phyloP scores from a whole-genome alignment of 2,329 filamentous ascomycete genomes.

The Epichloe gansuensis region DNA sequence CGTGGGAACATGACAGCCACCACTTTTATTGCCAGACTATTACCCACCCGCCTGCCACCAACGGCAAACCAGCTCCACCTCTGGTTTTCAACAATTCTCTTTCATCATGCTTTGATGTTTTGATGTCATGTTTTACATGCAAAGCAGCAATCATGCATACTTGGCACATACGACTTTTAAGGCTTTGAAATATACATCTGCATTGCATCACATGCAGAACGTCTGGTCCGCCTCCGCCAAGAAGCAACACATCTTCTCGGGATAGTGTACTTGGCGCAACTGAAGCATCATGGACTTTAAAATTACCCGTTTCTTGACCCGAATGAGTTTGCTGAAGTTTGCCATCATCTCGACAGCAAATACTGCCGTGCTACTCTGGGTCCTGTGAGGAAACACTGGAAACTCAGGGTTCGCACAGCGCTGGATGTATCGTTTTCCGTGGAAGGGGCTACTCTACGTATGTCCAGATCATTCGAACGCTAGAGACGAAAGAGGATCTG shows the following conservation, averaged over 20 bases:
- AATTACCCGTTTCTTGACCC: slow-evolving; percentile 49
- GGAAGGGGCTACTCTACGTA: slow-evolving; percentile 37
- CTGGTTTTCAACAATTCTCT: not conserved
- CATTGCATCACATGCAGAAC: no score
- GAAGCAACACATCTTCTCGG: no score
- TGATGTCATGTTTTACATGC: no score
- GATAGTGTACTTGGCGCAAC: no score
- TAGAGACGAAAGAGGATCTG: slow-evolving; percentile 35
- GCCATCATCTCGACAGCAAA: slow-evolving; percentile 46
- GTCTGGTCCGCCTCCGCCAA: no score
- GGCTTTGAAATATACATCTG: no score
- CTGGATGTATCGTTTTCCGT: slow-evolving; percentile 32
- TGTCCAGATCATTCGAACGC: slow-evolving; percentile 42
- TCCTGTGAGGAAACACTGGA: slow-evolving; percentile 40
- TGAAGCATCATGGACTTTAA: slow-evolving; percentile 26
- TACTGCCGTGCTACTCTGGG: slow-evolving; percentile 49
- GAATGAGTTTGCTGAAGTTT: slow-evolving; percentile 53
- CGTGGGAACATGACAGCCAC: not conserved
- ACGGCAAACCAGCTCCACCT: not conserved
- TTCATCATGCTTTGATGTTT: not conserved
- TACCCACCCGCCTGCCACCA: no score
- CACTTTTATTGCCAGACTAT: no score
- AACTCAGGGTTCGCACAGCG: slow-evolving; percentile 39
- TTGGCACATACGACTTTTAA: no score
- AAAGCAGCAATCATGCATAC: no score